A percentile compares a stretch with the other conserved stretches of the same genome.
Conservation (phyloP, 2,329 filamentous ascomycete genomes). For the Aureobasidium musti region DNA sequence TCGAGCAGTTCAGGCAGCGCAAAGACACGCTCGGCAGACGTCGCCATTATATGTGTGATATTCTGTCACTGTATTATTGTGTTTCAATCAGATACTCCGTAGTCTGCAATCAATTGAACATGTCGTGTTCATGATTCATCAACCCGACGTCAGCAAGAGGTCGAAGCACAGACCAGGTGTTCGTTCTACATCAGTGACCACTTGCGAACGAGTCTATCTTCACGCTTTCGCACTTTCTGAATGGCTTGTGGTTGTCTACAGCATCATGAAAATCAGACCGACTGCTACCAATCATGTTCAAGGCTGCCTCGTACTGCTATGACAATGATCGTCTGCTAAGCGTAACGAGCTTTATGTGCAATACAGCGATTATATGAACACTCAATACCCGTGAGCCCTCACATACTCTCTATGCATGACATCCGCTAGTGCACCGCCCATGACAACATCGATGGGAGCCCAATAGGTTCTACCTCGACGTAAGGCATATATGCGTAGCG, state of each 20-base stretch:
- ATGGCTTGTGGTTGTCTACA: too few relatives aligned
- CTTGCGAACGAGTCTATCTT: background rate
- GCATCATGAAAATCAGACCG: too few relatives aligned
- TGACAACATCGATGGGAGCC: slow-evolving; percentile 4
- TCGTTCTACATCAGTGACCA: background rate
- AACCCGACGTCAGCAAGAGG: background rate
- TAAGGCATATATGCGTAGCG: background rate
- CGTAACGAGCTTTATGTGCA: background rate
- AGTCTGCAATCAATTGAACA: background rate
- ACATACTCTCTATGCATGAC: background rate
- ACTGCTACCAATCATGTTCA: background rate
- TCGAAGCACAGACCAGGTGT: background rate
- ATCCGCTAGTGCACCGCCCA: background rate
- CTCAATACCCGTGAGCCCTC: background rate
- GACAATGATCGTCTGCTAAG: too few relatives aligned
- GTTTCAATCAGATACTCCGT: background rate
- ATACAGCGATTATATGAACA: background rate
- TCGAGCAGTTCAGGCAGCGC: background rate
- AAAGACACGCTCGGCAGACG: background rate
- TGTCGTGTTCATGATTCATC: background rate
- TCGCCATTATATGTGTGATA: background rate
- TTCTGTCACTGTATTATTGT: background rate
- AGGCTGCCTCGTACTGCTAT: background rate
- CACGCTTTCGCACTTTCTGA: background rate
- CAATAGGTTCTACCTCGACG: background rate